Conservation (phyloP, 192 early-diverging fungal species). For the Rhizophagus clarus region DNA sequence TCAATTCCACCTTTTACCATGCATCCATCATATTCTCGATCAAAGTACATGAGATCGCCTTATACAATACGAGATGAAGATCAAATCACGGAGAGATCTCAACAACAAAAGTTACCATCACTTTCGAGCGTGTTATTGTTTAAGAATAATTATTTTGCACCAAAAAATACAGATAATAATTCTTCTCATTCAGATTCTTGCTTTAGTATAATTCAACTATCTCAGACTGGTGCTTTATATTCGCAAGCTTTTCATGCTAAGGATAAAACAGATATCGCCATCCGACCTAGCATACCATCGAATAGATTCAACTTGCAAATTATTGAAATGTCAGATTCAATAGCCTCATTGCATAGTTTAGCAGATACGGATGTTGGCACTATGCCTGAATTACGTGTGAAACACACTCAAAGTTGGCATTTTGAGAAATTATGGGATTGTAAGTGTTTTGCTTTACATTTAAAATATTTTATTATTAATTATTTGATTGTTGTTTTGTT, state of each 20-base stretch:
- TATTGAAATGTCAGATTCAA: background rate
- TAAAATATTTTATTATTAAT: background rate
- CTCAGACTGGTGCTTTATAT: slow-evolving; percentile 24
- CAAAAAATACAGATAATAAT: background rate
- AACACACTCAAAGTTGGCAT: background rate
- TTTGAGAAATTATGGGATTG: slow-evolving; percentile 26
- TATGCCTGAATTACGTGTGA: slow-evolving; percentile 1
- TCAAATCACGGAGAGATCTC: background rate
- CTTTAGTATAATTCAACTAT: slow-evolving; percentile 12
- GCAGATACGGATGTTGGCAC: slow-evolving; percentile 19
- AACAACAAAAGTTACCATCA: background rate
- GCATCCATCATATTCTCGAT: slow-evolving; percentile 13
- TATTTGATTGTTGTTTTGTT: background rate
- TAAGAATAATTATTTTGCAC: background rate
- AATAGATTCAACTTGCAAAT: background rate
- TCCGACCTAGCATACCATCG: background rate
- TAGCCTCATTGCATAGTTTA: background rate
- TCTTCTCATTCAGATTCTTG: background rate
- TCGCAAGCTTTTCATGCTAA: background rate
- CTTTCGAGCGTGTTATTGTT: slow-evolving; percentile 1
- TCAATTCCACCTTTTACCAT: slow-evolving; percentile 9
- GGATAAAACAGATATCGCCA: background rate
- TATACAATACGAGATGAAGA: background rate
- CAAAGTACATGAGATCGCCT: background rate
- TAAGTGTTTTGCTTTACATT: background rate